Conservation (phyloP, 1,284 basidiomycete species). For the Ceratorhiza oryzae-sativae region DNA sequence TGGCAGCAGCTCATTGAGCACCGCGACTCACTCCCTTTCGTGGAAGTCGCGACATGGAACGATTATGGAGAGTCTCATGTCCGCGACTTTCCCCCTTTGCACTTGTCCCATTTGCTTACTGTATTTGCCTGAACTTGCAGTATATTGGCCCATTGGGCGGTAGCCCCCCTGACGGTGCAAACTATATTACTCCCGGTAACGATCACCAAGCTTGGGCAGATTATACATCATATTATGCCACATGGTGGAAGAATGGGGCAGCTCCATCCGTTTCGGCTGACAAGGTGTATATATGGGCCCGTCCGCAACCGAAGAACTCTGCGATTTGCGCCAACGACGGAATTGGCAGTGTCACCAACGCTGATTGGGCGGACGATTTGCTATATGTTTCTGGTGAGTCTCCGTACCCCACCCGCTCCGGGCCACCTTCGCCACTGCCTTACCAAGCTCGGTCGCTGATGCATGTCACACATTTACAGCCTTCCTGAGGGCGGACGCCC, state of each 20-base stretch:
- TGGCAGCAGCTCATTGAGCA: constrained; percentile 53
- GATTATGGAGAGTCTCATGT: constrained; percentile 36
- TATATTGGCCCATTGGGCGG: constrained; percentile 39
- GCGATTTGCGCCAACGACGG: constrained; percentile 1
- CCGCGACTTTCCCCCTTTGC: constrained; percentile 50
- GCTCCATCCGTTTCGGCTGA: constrained; percentile 49
- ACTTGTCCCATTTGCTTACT: constrained; percentile 26
- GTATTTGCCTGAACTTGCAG: background rate
- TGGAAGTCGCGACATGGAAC: constrained; percentile 52
- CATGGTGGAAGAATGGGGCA: constrained; percentile 32
- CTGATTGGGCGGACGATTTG: background rate
- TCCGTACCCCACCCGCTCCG: background rate
- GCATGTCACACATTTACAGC: background rate
- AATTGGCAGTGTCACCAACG: background rate
- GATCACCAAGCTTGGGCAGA: constrained; percentile 25
- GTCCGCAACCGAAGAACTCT: constrained; percentile 53
- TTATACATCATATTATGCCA: constrained; percentile 32
- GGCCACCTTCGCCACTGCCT: background rate
- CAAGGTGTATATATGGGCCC: constrained; percentile 52
- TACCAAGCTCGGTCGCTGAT: background rate
- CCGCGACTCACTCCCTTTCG: constrained; percentile 49
- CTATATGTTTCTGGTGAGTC: constrained; percentile 19
- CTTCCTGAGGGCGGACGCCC: constrained; percentile 10
- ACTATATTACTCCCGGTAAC: constrained; percentile 44
- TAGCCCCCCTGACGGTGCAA: background rate